These are phyloP conservation scores for Exophiala bonariae DNA, from an alignment of 2,329 filamentous ascomycete genomes.

Conservation along the genomic window DNA sequence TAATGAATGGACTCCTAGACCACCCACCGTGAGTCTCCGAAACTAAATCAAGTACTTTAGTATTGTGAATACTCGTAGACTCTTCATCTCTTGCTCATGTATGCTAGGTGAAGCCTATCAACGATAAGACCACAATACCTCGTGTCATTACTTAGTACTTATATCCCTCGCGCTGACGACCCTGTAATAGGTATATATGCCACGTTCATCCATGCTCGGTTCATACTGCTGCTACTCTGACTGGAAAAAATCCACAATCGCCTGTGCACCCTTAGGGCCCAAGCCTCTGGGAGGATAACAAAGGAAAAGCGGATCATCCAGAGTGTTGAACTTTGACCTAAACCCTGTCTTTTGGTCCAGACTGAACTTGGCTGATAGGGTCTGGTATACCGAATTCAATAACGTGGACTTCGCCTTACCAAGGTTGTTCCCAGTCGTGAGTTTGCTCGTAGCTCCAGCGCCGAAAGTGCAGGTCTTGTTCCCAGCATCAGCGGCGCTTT, in stretches of 20 bases:
- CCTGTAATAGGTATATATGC: too few species aligned
- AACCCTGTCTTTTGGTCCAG: constrained; percentile 76
- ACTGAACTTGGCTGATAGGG: constrained; percentile 69
- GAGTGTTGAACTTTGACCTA: constrained; percentile 75
- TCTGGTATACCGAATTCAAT: constrained; percentile 70
- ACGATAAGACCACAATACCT: too few species aligned
- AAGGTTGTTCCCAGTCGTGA: constrained; percentile 71
- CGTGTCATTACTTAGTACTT: too few species aligned
- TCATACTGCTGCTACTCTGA: constrained; percentile 30
- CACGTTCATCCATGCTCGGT: too few species aligned
- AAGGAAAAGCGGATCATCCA: constrained; percentile 75
- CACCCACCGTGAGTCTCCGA: too few species aligned
- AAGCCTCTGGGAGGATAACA: constrained; percentile 78
- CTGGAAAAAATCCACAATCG: constrained; percentile 78
- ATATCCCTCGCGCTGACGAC: too few species aligned
- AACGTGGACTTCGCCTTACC: constrained; percentile 71
- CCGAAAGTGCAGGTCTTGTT: constrained; percentile 71
- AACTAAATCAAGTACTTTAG: too few species aligned
- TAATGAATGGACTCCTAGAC: too few species aligned
- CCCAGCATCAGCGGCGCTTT: constrained; percentile 52
- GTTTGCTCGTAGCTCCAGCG: constrained; percentile 67
- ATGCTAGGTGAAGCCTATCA: too few species aligned
- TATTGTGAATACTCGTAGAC: too few species aligned
- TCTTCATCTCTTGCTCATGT: too few species aligned
- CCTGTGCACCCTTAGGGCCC: constrained; percentile 69